Percentiles rank a stretch among this genome's conserved stretches.
Conservation (phyloP, 2,329 filamentous ascomycete species). For the Ophiostoma pallidulum region DNA sequence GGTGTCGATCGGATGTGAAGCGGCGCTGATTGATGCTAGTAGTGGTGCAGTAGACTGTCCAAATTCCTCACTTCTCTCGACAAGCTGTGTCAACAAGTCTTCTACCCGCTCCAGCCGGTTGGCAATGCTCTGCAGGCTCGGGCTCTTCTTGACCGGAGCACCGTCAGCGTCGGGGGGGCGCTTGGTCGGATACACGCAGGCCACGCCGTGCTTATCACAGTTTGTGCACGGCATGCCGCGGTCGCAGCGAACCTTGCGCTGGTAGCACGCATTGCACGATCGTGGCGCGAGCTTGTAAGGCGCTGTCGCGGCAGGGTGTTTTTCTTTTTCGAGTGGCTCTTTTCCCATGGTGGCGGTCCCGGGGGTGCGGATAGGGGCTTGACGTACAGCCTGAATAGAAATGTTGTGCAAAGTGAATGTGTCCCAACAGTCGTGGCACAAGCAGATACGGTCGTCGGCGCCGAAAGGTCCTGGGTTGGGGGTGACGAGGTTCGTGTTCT, state of each 20-base stretch:
- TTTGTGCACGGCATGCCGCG: slow-evolving; percentile 1
- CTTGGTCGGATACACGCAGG: slow-evolving; percentile 1
- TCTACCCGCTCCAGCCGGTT: not conserved
- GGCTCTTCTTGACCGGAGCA: not conserved
- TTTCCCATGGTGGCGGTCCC: not conserved
- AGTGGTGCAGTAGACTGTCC: no score
- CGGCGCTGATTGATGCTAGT: no score
- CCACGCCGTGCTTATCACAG: not conserved
- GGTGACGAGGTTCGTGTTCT: not conserved
- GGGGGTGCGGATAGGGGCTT: no score
- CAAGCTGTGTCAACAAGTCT: not conserved
- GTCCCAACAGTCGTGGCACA: no score
- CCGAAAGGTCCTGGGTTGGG: not conserved
- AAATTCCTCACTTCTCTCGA: not conserved
- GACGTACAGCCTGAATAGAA: no score
- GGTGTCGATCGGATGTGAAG: no score
- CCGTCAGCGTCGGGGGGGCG: not conserved
- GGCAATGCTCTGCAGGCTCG: not conserved
- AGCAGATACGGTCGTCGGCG: no score
- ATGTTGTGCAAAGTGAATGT: no score
- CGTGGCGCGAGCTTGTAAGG: not conserved
- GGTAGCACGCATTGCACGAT: slow-evolving; percentile 4
- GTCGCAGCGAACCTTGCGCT: slow-evolving; percentile 5
- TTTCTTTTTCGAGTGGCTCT: not conserved
- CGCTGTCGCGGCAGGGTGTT: not conserved